phyloP scores from a whole-genome alignment of 176 grass and related monocot species.

The Triticum dicoccoides region DNA sequence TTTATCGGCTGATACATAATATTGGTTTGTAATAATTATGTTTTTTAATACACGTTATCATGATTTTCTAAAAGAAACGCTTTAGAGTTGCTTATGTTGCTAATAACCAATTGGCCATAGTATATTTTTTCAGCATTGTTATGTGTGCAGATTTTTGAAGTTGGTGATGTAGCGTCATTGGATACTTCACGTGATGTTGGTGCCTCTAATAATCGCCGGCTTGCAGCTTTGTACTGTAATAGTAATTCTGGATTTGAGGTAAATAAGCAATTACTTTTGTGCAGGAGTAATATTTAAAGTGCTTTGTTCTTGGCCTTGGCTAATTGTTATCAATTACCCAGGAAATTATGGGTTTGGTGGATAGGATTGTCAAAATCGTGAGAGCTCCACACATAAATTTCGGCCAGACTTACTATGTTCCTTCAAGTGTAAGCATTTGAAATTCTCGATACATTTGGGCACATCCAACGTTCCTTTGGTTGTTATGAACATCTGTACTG shows the following conservation, averaged over 20 bases:
- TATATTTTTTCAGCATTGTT: conserved; percentile 27
- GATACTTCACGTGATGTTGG: conserved; percentile 62
- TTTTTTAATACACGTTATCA: not conserved
- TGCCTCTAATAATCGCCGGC: conserved; percentile 82
- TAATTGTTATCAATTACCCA: conserved; percentile 35
- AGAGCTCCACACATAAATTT: conserved; percentile 47
- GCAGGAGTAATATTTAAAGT: conserved; percentile 4
- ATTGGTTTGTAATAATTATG: not conserved
- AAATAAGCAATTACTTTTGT: conserved; percentile 9
- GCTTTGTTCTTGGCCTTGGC: not conserved
- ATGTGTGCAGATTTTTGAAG: conserved; percentile 76
- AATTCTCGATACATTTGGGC: not conserved
- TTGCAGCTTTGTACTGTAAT: conserved; percentile 88
- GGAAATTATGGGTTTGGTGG: conserved; percentile 95
- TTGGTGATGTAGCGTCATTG: conserved; percentile 79
- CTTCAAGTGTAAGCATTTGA: conserved; percentile 65
- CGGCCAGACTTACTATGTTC: conserved; percentile 51
- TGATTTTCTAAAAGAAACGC: conserved; percentile 9
- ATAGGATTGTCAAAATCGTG: conserved; percentile 84
- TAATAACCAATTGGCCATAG: not conserved
- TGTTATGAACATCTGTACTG: conserved; percentile 10
- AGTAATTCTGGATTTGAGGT: conserved; percentile 94
- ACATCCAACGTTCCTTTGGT: conserved; percentile 14
- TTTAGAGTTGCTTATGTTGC: conserved; percentile 16
- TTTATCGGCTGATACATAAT: too few species aligned